Conservation (phyloP, 140 eudicot genomes). For the Senecio squalidus region DNA sequence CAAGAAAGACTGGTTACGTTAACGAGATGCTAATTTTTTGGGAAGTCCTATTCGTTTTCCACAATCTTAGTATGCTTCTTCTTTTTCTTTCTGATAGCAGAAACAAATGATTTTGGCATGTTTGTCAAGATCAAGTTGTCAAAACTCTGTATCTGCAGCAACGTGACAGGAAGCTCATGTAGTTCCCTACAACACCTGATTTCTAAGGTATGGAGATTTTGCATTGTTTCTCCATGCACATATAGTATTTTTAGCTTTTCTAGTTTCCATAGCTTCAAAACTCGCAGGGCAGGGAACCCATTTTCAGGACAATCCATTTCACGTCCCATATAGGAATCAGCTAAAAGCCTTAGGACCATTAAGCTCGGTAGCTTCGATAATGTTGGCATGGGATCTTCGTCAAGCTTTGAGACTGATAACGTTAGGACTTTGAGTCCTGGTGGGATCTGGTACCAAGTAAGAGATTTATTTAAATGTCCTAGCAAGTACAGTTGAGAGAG, state of each 20-base stretch:
- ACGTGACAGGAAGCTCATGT: constrained; percentile 18
- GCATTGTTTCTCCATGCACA: constrained; percentile 34
- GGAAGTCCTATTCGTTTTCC: constrained; percentile 7
- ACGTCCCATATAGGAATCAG: constrained; percentile 40
- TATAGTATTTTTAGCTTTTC: constrained; percentile 25
- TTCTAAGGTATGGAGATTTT: constrained; percentile 35
- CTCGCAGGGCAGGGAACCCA: constrained; percentile 34
- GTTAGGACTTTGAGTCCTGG: constrained; percentile 43
- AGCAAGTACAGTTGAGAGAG: constrained; percentile 43
- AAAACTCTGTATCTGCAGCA: constrained; percentile 20
- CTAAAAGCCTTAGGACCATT: constrained; percentile 52
- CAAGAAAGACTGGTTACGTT: not conserved
- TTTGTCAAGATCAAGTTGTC: constrained; percentile 39
- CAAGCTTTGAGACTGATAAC: constrained; percentile 44
- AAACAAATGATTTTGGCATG: constrained; percentile 37
- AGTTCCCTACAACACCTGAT: constrained; percentile 45
- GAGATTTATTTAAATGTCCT: constrained; percentile 27
- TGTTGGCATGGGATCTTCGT: constrained; percentile 49
- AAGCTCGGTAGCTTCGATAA: constrained; percentile 40
- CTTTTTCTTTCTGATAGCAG: constrained; percentile 16
- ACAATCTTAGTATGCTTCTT: constrained; percentile 21
- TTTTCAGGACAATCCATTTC: constrained; percentile 25
- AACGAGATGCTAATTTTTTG: not conserved
- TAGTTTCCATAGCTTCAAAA: constrained; percentile 55
- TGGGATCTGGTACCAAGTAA: constrained; percentile 33